Evolutionary conservation across 2,329 filamentous ascomycete genomes (phyloP).

Genomic region (Pyrenophora seminiperda): DNA sequence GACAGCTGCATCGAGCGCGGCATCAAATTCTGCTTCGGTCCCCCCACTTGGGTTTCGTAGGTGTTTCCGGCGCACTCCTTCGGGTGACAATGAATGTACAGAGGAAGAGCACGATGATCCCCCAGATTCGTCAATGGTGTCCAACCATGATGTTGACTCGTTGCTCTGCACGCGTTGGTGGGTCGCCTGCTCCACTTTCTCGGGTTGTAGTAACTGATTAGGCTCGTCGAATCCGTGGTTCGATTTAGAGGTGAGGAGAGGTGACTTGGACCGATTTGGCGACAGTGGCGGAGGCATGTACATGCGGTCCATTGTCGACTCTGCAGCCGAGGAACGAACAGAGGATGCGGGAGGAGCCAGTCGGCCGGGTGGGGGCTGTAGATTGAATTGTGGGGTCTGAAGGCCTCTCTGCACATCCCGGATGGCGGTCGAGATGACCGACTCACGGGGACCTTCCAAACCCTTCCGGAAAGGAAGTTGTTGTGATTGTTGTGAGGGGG

Average conservation of each 20-base stretch:
- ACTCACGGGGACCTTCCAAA: slow-evolving; percentile 39
- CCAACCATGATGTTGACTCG: slow-evolving; percentile 89
- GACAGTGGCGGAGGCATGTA: slow-evolving; percentile 76
- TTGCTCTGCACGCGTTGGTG: slow-evolving; percentile 66
- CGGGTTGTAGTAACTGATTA: slow-evolving; percentile 28
- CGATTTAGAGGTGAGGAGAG: slow-evolving; percentile 29
- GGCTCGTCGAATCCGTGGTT: slow-evolving; percentile 27
- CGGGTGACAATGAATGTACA: slow-evolving; percentile 78
- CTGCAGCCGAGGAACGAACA: slow-evolving; percentile 33
- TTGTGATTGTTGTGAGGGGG: slow-evolving; percentile 36
- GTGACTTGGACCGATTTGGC: slow-evolving; percentile 63
- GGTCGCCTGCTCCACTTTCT: slow-evolving; percentile 23
- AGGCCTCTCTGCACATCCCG: slow-evolving; percentile 48
- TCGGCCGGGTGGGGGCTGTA: slow-evolving; percentile 45
- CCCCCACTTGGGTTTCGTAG: slow-evolving; percentile 70
- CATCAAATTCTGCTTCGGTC: slow-evolving; percentile 90
- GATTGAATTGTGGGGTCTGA: slow-evolving; percentile 36
- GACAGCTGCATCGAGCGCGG: slow-evolving; percentile 90
- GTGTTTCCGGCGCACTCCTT: slow-evolving; percentile 70
- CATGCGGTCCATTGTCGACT: slow-evolving; percentile 59
- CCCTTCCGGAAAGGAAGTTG: slow-evolving; percentile 45
- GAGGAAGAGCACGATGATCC: slow-evolving; percentile 76
- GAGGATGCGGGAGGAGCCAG: slow-evolving; percentile 23
- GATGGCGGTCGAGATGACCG: slow-evolving; percentile 50
- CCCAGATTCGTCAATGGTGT: slow-evolving; percentile 89